Conservation (phyloP, 2,329 filamentous ascomycete genomes). For the Xylariales sp. region DNA sequence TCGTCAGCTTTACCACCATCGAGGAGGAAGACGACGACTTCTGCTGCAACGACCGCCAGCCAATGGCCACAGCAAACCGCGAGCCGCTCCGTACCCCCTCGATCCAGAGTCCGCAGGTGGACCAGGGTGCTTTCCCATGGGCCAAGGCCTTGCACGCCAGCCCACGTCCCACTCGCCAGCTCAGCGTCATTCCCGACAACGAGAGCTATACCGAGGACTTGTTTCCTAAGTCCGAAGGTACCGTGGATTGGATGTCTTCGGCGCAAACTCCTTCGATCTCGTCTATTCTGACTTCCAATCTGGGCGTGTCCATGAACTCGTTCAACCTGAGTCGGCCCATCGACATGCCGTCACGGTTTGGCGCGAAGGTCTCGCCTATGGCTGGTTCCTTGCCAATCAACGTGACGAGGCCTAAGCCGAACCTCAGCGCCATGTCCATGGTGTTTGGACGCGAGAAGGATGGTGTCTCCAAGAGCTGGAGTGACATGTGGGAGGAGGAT, state of each 20-base stretch:
- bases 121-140: conserved; percentile 88
- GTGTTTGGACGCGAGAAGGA: conserved; percentile 76
- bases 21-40: conserved; percentile 93
- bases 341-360: conserved; percentile 37
- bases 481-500: conserved; percentile 95
- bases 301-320: conserved; percentile 78
- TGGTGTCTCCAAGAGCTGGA: conserved; percentile 95
- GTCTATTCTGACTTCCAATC: conserved; percentile 77
- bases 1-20: conserved; percentile 87
- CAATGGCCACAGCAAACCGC: conserved; percentile 80
- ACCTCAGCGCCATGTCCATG: conserved; percentile 66
- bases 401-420: conserved; percentile 64
- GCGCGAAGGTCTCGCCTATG: conserved; percentile 52
- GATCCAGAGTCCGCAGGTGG: conserved; percentile 79
- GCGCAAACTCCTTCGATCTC: conserved; percentile 75
- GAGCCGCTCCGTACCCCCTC: conserved; percentile 95
- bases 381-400: conserved; percentile 73
- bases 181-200: conserved; percentile 80
- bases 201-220: conserved; percentile 79
- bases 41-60: conserved; percentile 74
- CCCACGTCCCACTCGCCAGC: conserved; percentile 67
- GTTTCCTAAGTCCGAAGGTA: conserved; percentile 72
- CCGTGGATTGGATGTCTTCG: conserved; percentile 74
- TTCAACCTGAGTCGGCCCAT: conserved; percentile 50
- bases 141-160: conserved; percentile 80